Base-by-base conservation (phyloP, 2,329 filamentous ascomycete genomes). In the Aspergillus felis region DNA sequence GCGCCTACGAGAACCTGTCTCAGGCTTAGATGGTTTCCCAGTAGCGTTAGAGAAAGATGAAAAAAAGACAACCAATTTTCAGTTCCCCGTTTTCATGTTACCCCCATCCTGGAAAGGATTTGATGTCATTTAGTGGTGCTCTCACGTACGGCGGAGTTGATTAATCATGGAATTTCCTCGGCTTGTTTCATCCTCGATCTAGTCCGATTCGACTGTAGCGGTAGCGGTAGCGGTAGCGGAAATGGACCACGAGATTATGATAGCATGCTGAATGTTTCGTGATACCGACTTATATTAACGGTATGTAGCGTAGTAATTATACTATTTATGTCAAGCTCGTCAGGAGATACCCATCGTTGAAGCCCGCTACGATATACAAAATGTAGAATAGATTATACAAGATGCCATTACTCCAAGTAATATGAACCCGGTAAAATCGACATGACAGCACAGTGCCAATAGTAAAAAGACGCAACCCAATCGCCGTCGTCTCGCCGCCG, bases 1-100 rank as follows among this genome's bases (percentile, higher is more conserved):
- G 90, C 64, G 94, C 94, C 76, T 99, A 76, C 69, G 76, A 78
- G 69, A 76, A 74, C 61, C 57, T 69, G 56, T 73, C 74, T 64
- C 70, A 78, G 70, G 77, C 76, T 74, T 79, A 79, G 68, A 74
- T 68, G 64, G 62, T 55, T 65, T 59, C 61, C 66, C 44, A 53
- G 47, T 58, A 60, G 56, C 51, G 53, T 60, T 60, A 58, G 58
- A 47, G 55, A 57, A 20, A 51, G 47, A 51, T 53, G 49, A 58
- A 53, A 20, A 20, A 1, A 73, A 54, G 58, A 53, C 32, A 53
- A 47, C 47, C 22, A 22, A 47, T 28, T 32, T 35, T 35, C 50
- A 55, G 51, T 51, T 47, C 44, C 44, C 44, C 35, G 29, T 58
- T 57, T 60, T 53, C 41, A 52, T 28, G 38, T 41, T 53, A 47